Conservation (phyloP, 345 rosid genomes). For the Lagerstroemia speciosa region DNA sequence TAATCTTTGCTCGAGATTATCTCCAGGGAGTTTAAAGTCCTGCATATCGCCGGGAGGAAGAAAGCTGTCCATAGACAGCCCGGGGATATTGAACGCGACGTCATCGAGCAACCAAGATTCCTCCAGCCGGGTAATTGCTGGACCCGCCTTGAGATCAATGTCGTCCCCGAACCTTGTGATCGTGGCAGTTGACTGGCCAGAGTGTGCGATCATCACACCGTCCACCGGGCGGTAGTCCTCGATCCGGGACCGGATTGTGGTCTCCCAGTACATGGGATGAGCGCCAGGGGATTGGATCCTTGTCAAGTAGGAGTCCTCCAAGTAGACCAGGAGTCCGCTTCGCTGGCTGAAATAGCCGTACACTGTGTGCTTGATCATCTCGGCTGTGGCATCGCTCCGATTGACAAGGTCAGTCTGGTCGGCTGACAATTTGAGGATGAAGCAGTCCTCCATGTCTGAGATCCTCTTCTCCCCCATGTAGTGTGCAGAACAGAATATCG, state of each 20-base stretch:
- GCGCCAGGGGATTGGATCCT: slow-evolving; percentile 83
- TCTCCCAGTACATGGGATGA: slow-evolving; percentile 84
- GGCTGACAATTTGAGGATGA: slow-evolving; percentile 68
- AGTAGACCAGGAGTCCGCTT: slow-evolving; percentile 60
- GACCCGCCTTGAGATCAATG: slow-evolving; percentile 50
- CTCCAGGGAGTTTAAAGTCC: slow-evolving; percentile 28
- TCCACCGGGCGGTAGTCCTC: slow-evolving; percentile 67
- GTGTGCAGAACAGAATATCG: slow-evolving; percentile 68
- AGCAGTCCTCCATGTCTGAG: slow-evolving; percentile 55
- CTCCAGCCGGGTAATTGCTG: slow-evolving; percentile 66
- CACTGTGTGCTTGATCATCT: slow-evolving; percentile 82
- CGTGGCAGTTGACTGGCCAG: slow-evolving; percentile 59
- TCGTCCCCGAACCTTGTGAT: slow-evolving; percentile 76
- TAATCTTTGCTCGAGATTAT: slow-evolving; percentile 28
- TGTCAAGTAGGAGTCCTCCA: slow-evolving; percentile 62
- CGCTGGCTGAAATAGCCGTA: slow-evolving; percentile 93
- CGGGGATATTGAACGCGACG: slow-evolving; percentile 73
- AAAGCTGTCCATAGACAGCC: slow-evolving; percentile 72
- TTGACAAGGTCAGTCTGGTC: slow-evolving; percentile 60
- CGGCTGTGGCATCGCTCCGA: slow-evolving; percentile 77
- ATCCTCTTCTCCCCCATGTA: slow-evolving; percentile 79
- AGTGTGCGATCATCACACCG: slow-evolving; percentile 78
- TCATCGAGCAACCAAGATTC: slow-evolving; percentile 84
- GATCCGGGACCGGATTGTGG: slow-evolving; percentile 65
- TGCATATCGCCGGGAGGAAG: slow-evolving; percentile 73